Conservation (phyloP, 305 asterid species). For the Rubia peregrina region DNA sequence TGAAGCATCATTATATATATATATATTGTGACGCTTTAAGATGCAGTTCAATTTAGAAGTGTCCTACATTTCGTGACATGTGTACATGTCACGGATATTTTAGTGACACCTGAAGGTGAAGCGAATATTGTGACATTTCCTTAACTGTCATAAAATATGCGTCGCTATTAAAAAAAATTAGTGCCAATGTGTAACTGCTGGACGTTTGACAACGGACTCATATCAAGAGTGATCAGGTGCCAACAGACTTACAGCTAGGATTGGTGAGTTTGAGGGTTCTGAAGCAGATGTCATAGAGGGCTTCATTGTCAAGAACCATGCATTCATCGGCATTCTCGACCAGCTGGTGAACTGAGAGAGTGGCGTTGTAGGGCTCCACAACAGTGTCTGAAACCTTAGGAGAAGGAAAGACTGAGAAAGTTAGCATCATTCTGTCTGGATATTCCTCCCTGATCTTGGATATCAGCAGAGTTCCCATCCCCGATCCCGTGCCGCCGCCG, state of each 20-base stretch:
- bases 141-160: too few species aligned
- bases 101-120: too few species aligned
- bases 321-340: constrained; percentile 49
- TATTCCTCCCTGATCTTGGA: constrained; percentile 42
- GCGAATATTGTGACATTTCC: too few species aligned
- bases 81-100: too few species aligned
- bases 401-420: constrained; percentile 37
- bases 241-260: constrained; percentile 36
- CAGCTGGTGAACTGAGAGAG: constrained; percentile 36
- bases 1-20: too few species aligned
- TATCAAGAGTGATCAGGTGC: too few species aligned
- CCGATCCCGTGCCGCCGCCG: constrained; percentile 36
- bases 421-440: constrained; percentile 40
- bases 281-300: constrained; percentile 43
- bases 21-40: too few species aligned
- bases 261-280: constrained; percentile 46
- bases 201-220: too few species aligned
- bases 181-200: too few species aligned
- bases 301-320: constrained; percentile 41
- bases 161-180: too few species aligned
- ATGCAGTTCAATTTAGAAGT: too few species aligned
- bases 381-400: constrained; percentile 41
- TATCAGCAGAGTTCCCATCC: constrained; percentile 36
- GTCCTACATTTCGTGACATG: too few species aligned
- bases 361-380: constrained; percentile 42